These are phyloP conservation scores for Diphasiastrum complanatum DNA, from an alignment of 83 land plant genomes.

Conservation along the genomic window DNA sequence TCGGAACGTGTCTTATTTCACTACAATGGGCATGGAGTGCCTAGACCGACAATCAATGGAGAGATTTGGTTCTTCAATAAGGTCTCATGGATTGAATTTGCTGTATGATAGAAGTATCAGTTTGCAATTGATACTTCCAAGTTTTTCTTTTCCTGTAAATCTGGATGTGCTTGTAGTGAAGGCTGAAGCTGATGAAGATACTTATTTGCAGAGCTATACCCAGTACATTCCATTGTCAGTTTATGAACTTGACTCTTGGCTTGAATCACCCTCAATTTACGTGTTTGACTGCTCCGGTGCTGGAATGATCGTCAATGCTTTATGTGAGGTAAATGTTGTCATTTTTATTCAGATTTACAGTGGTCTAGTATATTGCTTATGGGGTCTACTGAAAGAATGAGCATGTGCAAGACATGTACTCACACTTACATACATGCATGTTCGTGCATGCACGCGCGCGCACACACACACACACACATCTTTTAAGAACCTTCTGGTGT, in stretches of 20 bases:
- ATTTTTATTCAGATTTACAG: too few species aligned
- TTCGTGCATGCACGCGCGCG: too few species aligned
- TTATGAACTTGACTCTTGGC: slow-evolving; percentile 88
- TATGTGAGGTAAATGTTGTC: slow-evolving; percentile 57
- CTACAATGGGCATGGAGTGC: slow-evolving; percentile 98
- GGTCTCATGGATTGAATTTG: slow-evolving; percentile 30
- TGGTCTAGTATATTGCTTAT: too few species aligned
- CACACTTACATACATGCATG: too few species aligned
- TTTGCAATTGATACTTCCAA: background rate
- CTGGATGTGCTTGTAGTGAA: background rate
- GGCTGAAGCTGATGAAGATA: background rate
- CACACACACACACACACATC: too few species aligned
- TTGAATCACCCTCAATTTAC: slow-evolving; percentile 91
- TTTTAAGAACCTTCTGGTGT: too few species aligned
- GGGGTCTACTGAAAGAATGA: too few species aligned
- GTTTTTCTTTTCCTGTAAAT: slow-evolving; percentile 5
- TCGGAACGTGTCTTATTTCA: slow-evolving; percentile 88
- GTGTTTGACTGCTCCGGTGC: slow-evolving; percentile 99
- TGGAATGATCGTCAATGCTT: slow-evolving; percentile 86
- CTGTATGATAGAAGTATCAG: background rate
- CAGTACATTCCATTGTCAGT: slow-evolving; percentile 90
- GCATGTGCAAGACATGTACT: too few species aligned
- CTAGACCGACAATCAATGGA: slow-evolving; percentile 87
- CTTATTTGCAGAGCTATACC: slow-evolving; percentile 60
- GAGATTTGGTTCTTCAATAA: slow-evolving; percentile 97